Evolutionary conservation across 2,329 filamentous ascomycete genomes (phyloP).

Genomic region (Fusarium anthophilum): DNA sequence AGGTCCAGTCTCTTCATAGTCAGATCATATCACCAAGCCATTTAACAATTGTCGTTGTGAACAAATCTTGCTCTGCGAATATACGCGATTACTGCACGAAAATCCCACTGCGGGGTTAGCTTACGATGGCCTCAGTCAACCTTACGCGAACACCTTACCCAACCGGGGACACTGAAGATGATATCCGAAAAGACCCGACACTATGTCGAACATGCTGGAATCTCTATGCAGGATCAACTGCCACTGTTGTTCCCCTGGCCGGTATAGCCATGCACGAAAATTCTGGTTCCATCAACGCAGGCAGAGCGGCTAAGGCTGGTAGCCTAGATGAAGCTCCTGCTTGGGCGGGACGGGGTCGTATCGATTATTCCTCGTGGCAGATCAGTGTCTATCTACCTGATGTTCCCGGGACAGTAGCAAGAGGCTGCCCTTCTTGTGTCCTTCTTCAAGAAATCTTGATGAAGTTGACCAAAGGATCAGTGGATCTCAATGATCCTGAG

Average conservation of each 20-base stretch:
- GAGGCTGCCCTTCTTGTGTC: slow-evolving; percentile 23
- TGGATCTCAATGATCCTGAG: slow-evolving; percentile 4
- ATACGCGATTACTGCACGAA: not conserved
- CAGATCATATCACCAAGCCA: not conserved
- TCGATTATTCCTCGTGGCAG: slow-evolving; percentile 30
- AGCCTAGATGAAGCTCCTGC: not conserved
- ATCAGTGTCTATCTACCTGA: slow-evolving; percentile 18
- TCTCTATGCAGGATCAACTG: slow-evolving; percentile 27
- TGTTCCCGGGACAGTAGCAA: not conserved
- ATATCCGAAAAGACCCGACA: slow-evolving; percentile 21
- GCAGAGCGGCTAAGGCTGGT: slow-evolving; percentile 2
- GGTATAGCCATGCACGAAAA: slow-evolving; percentile 33
- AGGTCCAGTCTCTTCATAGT: not conserved
- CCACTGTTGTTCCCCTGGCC: not conserved
- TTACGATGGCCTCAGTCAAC: slow-evolving; percentile 21
- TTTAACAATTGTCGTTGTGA: accelerated
- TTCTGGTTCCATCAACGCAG: slow-evolving; percentile 13
- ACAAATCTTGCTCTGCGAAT: not conserved
- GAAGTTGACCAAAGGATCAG: slow-evolving; percentile 5
- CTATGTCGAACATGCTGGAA: slow-evolving; percentile 32
- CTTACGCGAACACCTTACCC: slow-evolving; percentile 18
- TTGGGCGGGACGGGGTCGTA: slow-evolving; percentile 19
- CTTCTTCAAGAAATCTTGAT: slow-evolving; percentile 9
- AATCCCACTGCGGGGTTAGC: slow-evolving; percentile 11
- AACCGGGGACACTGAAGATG: slow-evolving; percentile 11